phyloP scores from a whole-genome alignment of 495 filamentous ascomycete genomes.

The Aspergillus cristatus region DNA sequence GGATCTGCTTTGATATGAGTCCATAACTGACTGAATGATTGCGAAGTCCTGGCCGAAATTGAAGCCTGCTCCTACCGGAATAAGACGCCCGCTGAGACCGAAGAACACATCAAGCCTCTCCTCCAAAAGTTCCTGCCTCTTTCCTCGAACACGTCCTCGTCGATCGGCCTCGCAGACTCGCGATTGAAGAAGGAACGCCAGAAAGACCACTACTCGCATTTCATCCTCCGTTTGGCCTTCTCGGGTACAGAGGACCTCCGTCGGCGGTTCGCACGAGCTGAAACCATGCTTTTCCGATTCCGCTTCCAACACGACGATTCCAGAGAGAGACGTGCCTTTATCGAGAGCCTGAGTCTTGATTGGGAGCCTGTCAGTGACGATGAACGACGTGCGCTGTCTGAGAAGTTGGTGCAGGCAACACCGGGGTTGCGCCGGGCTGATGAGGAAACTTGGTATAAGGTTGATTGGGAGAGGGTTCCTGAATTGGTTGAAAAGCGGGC shows the following conservation, averaged over 20 bases:
- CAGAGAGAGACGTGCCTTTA: conserved; percentile 62
- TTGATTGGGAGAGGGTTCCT: conserved; percentile 87
- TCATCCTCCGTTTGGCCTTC: conserved; percentile 92
- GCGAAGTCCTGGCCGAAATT: conserved; percentile 79
- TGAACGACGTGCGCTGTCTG: conserved; percentile 51
- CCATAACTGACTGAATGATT: conserved; percentile 1
- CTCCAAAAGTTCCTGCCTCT: conserved; percentile 83
- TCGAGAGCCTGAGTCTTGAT: conserved; percentile 66
- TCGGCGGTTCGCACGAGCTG: conserved; percentile 76
- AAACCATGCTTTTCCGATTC: conserved; percentile 79
- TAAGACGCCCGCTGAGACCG: conserved; percentile 67
- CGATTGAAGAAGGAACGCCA: conserved; percentile 64
- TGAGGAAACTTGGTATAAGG: conserved; percentile 87
- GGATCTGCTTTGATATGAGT: not conserved
- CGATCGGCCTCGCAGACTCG: conserved; percentile 33
- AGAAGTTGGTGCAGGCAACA: conserved; percentile 45
- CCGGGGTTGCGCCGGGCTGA: conserved; percentile 47
- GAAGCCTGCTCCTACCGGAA: conserved; percentile 96
- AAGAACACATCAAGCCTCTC: conserved; percentile 65
- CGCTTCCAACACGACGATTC: conserved; percentile 63
- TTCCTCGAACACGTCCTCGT: conserved; percentile 59
- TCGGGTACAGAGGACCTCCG: conserved; percentile 83
- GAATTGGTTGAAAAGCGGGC: conserved; percentile 75
- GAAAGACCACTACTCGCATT: conserved; percentile 97
- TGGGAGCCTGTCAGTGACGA: conserved; percentile 74